These are phyloP conservation scores for Leishmania turanica DNA, from an alignment of 208 protist genomes.

Conservation along the genomic window DNA sequence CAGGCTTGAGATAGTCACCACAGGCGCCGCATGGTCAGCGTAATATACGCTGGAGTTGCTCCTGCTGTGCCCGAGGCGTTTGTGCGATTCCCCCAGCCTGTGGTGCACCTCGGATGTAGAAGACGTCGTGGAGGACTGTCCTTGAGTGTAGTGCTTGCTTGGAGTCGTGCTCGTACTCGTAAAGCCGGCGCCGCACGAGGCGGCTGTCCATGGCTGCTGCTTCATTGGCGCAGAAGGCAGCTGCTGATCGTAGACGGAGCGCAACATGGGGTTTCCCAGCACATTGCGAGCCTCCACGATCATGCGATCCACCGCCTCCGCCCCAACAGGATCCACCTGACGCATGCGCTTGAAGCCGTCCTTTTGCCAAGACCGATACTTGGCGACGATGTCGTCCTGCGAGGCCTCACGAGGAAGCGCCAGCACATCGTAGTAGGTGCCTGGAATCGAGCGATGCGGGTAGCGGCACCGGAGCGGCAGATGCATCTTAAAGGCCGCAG, in stretches of 20 bases:
- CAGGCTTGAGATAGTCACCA: conserved; percentile 28
- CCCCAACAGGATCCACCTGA: conserved; percentile 49
- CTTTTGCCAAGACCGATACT: conserved; percentile 65
- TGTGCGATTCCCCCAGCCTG: conserved; percentile 1
- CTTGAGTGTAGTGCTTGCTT: conserved; percentile 41
- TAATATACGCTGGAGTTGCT: conserved; percentile 30
- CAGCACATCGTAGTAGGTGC: conserved; percentile 89
- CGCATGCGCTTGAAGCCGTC: conserved; percentile 68
- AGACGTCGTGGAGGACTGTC: conserved; percentile 35
- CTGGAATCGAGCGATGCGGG: conserved; percentile 64
- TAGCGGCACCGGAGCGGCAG: conserved; percentile 81
- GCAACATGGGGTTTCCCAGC: conserved; percentile 59
- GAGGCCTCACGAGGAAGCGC: conserved; percentile 45
- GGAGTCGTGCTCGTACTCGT: conserved; percentile 29
- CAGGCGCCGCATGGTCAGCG: conserved; percentile 13
- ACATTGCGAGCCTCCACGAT: conserved; percentile 88
- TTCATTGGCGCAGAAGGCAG: conserved; percentile 27
- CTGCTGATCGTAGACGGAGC: conserved; percentile 70
- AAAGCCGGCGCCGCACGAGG: background rate
- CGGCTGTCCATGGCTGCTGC: conserved; percentile 29
- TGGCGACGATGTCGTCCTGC: conserved; percentile 51
- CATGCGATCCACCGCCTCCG: conserved; percentile 67
- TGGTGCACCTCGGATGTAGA: conserved; percentile 23
- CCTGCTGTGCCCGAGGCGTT: conserved; percentile 13
- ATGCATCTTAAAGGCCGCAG: conserved; percentile 47